Percentiles rank a stretch among this genome's conserved stretches.
Conservation (phyloP, 2,329 filamentous ascomycete species). For the Epicoccum sorghinum region DNA sequence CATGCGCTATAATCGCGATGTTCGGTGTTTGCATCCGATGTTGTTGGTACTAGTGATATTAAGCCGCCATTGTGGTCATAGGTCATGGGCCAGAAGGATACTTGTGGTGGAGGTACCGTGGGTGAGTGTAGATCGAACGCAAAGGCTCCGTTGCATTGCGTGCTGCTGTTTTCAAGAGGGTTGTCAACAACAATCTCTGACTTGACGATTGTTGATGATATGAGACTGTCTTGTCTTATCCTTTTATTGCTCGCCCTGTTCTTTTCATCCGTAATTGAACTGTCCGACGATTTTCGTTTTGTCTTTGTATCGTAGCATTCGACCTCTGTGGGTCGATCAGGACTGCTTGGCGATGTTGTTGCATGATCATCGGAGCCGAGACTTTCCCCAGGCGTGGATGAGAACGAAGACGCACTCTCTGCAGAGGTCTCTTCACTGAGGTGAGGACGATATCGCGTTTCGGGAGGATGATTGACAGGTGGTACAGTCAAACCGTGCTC, state of each 20-base stretch:
- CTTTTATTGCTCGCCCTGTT: background rate
- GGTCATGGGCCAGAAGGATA: constrained; percentile 1
- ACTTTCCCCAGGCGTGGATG: background rate
- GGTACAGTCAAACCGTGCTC: constrained; percentile 59
- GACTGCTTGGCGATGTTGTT: background rate
- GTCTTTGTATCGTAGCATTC: background rate
- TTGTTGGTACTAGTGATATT: background rate
- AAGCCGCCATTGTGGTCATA: background rate
- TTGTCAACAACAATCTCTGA: background rate
- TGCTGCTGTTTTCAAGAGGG: background rate
- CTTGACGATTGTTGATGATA: background rate
- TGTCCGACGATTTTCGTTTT: background rate
- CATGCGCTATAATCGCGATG: background rate
- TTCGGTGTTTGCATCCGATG: too few relatives aligned
- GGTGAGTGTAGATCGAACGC: background rate
- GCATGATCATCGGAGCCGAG: background rate
- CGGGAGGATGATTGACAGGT: constrained; percentile 60
- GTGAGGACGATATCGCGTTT: constrained; percentile 46
- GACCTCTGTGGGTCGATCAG: background rate
- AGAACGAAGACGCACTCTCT: background rate
- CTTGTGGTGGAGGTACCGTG: too few relatives aligned
- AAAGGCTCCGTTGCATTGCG: background rate
- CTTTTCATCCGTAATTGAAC: background rate
- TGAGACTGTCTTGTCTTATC: background rate
- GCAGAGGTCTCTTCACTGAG: background rate